Base-by-base conservation (phyloP, 345 rosid genomes). In the Heritiera littoralis region DNA sequence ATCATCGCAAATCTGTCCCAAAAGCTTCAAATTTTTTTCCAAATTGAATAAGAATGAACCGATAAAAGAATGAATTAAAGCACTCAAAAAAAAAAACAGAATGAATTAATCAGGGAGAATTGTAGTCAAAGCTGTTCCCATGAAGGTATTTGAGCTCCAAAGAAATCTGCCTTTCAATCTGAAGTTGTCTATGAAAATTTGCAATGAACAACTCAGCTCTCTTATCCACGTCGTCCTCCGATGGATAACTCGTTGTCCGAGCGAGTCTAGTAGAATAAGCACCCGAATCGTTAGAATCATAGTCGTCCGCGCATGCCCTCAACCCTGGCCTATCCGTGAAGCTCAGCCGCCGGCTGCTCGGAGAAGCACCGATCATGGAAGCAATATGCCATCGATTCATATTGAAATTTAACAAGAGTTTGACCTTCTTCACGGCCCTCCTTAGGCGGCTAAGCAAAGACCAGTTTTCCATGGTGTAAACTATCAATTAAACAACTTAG, bases 111-210 rank as follows among this genome's bases (percentile, higher is more conserved):
- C 75, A 85, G 12, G 89, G 87, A 68, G 91, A 90, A 8, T 54
- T 75, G 55, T 78, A 79, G 15, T 80, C 82, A 69, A 85, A 84
- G 79, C 87, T 80, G 54, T 86, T 86, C 56, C 78, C 86, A 28
- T 66, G 80, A 13, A 81, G 80, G 66, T 93, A 89, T 45, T 75
- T 79, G 63, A 93, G 91, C 72, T 94, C 86, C 84, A 93, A 77
- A 54, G 98, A 94, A 72, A 91, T 80, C 89, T 94, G 97, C 75
- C 95, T 87, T 84, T 94, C 98, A 56, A 93, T 86, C 91, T 79
- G 88, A 80, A 93, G 94, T 52, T 93, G 98, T 23, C 72, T 83
- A 54, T 90, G 87, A 79, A 94, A 94, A 69, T 93, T 94, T 17
- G 89, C 86, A 13, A 94, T 94, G 76, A 95, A 95, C 83, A 85